phyloP scores from a whole-genome alignment of 2,329 filamentous ascomycete genomes.

The Aspergillus neoniger region DNA sequence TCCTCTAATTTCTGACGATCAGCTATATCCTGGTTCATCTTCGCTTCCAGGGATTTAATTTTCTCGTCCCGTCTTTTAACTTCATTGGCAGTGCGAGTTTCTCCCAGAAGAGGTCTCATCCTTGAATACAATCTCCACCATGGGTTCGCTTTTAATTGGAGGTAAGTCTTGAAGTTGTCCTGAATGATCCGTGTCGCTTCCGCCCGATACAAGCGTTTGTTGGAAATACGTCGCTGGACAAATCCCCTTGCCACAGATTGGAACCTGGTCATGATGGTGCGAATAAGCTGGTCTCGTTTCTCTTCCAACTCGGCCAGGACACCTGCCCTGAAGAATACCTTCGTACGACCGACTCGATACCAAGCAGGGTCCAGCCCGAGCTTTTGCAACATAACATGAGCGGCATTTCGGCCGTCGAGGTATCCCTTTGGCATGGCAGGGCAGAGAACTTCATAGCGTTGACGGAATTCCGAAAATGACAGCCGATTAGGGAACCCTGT shows the following conservation, averaged over 20 bases:
- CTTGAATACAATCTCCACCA: constrained; percentile 97
- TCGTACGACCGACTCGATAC: constrained; percentile 91
- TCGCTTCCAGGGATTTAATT: constrained; percentile 82
- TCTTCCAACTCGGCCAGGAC: constrained; percentile 97
- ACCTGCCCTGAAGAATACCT: constrained; percentile 96
- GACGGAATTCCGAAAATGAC: constrained; percentile 88
- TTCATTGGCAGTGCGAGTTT: constrained; percentile 86
- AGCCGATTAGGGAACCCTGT: constrained; percentile 96
- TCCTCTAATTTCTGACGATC: constrained; percentile 84
- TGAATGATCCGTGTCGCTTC: constrained; percentile 96
- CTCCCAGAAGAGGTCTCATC: constrained; percentile 93
- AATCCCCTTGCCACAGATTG: constrained; percentile 91
- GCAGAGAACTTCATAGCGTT: constrained; percentile 94
- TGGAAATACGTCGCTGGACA: constrained; percentile 79
- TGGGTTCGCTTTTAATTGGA: constrained; percentile 84
- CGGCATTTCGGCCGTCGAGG: constrained; percentile 83
- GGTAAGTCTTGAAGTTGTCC: constrained; percentile 87
- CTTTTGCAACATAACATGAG: constrained; percentile 84
- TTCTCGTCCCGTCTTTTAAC: constrained; percentile 94
- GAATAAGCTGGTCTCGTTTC: constrained; percentile 86
- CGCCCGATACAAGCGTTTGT: constrained; percentile 90
- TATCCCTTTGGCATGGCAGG: constrained; percentile 85
- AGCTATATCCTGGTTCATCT: constrained; percentile 73
- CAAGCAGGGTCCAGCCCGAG: constrained; percentile 80
- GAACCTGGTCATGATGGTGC: constrained; percentile 89